Evolutionary conservation across 371 early-diverging fungal genomes (phyloP).

Genomic region (Mucor circinelloides): DNA sequence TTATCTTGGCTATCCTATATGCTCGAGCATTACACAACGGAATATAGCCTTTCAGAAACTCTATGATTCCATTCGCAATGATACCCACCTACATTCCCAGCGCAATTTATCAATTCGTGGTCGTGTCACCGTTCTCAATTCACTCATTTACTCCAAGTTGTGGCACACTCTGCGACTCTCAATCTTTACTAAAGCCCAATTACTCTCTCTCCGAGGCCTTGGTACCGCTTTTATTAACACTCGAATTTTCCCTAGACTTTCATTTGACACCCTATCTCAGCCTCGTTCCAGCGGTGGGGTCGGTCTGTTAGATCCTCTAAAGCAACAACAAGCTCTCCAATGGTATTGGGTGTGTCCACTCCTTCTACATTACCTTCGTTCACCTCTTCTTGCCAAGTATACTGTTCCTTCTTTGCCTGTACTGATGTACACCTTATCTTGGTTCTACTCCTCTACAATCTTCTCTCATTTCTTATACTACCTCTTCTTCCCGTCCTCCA

Average conservation of each 20-base stretch:
- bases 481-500: too few relatives aligned
- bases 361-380: too few relatives aligned
- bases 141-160: conserved; percentile 12
- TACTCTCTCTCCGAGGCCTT: not conserved
- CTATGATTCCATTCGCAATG: conserved; percentile 10
- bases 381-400: too few relatives aligned
- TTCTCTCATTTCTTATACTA: too few relatives aligned
- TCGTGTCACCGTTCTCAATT: conserved; percentile 17
- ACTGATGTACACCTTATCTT: too few relatives aligned
- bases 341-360: conserved; percentile 19
- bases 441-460: too few relatives aligned
- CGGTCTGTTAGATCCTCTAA: conserved; percentile 15
- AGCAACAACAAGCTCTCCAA: conserved; percentile 9
- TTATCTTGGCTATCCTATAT: conserved; percentile 14
- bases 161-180: conserved; percentile 17
- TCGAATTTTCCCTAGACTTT: not conserved
- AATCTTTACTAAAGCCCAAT: not conserved
- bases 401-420: too few relatives aligned
- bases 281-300: conserved; percentile 11
- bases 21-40: not conserved
- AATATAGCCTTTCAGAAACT: too few relatives aligned
- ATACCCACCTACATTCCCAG: too few relatives aligned
- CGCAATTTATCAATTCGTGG: conserved; percentile 21
- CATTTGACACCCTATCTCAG: not conserved
- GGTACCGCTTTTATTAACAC: not conserved